Base-by-base conservation (phyloP, 176 grass and related monocot genomes). In the Carex myosuroides region DNA sequence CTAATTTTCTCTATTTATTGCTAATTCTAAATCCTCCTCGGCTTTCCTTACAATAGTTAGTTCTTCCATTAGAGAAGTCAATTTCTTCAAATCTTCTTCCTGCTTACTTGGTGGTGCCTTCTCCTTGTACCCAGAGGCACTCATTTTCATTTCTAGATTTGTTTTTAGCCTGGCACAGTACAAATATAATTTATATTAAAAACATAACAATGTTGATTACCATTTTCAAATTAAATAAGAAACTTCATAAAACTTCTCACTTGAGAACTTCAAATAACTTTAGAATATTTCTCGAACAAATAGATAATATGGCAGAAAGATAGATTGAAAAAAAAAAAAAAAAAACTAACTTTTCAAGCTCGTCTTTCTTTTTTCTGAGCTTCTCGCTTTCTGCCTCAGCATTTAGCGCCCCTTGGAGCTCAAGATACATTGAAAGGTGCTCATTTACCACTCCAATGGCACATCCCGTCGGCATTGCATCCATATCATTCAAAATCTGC, bases 351-450 rank as follows among this genome's bases (percentile, higher is more conserved):
- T 91, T 98, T 42, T 91, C 81, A 56, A 89, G 89, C 78, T 93
- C 91, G 14, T 93, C 89, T 85, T 85, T 94, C 64, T 88, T 94
- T 73, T 98, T 94, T 69, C 86, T 86, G 21, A 98, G 88, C 68
- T 98, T 98, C 83, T 94, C 91, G 3, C 26, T 83, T 83, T 98
- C 95, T 17, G 79, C 91, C 68, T 94, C 89, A 21, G 91, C 66
- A 89, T 98, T 90, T 18, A 98, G 83, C 83, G 91, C 91, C 60
- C 92, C 95, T 87, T 91, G 92, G 26, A 97, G 94, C 83, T 98
- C 85, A 73, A 98, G 95, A 89, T 91, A 94, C 18, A 98, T 88
- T 9, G 91, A 91, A 30, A 93, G 78, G 78, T 92, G 86, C 87
- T 92, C 91, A 42, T 92, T 94, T 32, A 98, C 89, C 71, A 98